A percentile compares a stretch with the other conserved stretches of the same genome.
phyloP scores from a whole-genome alignment of 2,329 filamentous ascomycete genomes.

The Nothophoma quercina region DNA sequence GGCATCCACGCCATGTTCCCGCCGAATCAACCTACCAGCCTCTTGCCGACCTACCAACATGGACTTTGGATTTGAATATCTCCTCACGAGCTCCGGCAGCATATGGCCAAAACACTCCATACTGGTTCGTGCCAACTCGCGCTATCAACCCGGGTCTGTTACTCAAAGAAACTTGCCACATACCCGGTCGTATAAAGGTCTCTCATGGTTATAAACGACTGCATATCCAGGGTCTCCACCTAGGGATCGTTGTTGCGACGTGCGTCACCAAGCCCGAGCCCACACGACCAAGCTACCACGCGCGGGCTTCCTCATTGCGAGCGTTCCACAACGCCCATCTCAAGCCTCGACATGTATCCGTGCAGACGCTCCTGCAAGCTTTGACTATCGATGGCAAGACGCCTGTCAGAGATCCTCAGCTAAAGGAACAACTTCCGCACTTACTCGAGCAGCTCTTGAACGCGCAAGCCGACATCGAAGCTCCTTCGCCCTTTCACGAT shows the following conservation, averaged over 20 bases:
- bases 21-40: not conserved
- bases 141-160: not conserved
- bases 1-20: not conserved
- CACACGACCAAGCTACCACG: not conserved
- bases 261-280: not conserved
- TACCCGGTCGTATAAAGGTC: not conserved
- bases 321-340: not conserved
- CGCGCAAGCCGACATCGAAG: not conserved
- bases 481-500: conserved; percentile 1
- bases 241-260: not conserved
- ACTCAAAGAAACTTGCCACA: not conserved
- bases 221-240: not conserved
- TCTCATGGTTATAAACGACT: not conserved
- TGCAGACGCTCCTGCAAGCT: not conserved
- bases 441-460: not conserved
- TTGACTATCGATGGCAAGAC: conserved; percentile 1
- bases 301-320: not conserved
- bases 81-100: not conserved
- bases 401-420: not conserved
- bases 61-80: conserved; percentile 6
- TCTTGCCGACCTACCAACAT: not conserved
- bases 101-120: not conserved
- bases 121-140: not conserved
- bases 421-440: not conserved
- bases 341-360: not conserved